phyloP scores from a whole-genome alignment of 2,329 filamentous ascomycete species.

The Nakataea oryzae region DNA sequence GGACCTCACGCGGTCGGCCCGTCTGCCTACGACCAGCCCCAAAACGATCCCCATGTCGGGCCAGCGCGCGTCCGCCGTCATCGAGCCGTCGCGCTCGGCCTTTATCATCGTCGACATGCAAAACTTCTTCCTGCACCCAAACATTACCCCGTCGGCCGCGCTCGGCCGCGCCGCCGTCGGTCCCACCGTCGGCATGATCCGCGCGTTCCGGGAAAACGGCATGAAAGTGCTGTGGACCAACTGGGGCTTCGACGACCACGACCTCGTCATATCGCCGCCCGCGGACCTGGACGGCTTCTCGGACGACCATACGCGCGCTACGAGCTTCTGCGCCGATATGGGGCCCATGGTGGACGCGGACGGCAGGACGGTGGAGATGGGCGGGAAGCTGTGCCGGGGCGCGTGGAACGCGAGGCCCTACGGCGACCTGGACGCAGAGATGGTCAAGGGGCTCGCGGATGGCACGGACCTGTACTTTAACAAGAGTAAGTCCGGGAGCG shows the following conservation, averaged over 20 bases:
- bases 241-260: conserved; percentile 27
- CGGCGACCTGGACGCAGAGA: conserved; percentile 25
- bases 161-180: conserved; percentile 27
- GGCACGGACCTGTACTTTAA: conserved; percentile 34
- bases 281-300: conserved; percentile 35
- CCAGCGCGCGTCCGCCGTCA: conserved; percentile 11
- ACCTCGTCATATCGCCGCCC: conserved; percentile 38
- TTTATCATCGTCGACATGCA: conserved; percentile 34
- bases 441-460: conserved; percentile 13
- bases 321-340: conserved; percentile 18
- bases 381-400: conserved; percentile 35
- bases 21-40: neutral
- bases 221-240: conserved; percentile 44
- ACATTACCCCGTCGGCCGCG: conserved; percentile 22
- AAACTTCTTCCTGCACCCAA: conserved; percentile 38
- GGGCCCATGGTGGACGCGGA: conserved; percentile 11
- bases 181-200: conserved; percentile 28
- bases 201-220: conserved; percentile 33
- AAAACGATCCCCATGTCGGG: neutral
- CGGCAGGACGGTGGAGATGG: conserved; percentile 16
- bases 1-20: neutral
- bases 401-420: conserved; percentile 45
- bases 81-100: conserved; percentile 25
- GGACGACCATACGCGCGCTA: conserved; percentile 12
- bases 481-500: conserved; percentile 26